Percentiles rank a stretch among this genome's conserved stretches.
Evolutionary conservation across 1,139 yeast species (phyloP).

Genomic region (Candida tetrigidarum): DNA sequence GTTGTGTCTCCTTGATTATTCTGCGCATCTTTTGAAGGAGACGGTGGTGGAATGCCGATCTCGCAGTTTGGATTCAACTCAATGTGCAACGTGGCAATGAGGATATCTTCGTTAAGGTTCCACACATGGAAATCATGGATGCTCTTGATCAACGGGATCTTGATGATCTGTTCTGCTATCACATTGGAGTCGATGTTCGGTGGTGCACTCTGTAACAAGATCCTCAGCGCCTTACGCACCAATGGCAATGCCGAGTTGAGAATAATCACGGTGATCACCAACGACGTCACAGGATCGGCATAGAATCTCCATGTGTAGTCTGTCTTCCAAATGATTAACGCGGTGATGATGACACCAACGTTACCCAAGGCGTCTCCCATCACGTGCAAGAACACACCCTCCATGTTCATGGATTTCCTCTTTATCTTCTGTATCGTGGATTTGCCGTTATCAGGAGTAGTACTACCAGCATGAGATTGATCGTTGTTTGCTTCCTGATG

Average conservation of each 20-base stretch:
- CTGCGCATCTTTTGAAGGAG: no score
- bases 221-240: constrained; percentile 84
- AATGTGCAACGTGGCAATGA: constrained; percentile 89
- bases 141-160: constrained; percentile 74
- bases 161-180: constrained; percentile 68
- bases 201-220: constrained; percentile 92
- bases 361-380: constrained; percentile 97
- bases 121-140: constrained; percentile 97
- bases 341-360: constrained; percentile 89
- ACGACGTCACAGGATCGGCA: constrained; percentile 84
- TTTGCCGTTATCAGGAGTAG: constrained; percentile 1
- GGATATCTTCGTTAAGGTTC: constrained; percentile 88
- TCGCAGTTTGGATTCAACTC: constrained; percentile 55
- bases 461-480: background rate
- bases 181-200: constrained; percentile 74
- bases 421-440: constrained; percentile 17
- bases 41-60: constrained; percentile 7
- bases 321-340: constrained; percentile 92
- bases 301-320: constrained; percentile 86
- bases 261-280: constrained; percentile 84
- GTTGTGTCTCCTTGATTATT: no score
- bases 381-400: constrained; percentile 94
- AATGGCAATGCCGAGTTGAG: constrained; percentile 92
- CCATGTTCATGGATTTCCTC: constrained; percentile 86
- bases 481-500: background rate